phyloP scores from a whole-genome alignment of 179 eudicot species.

The Spergularia azorica region DNA sequence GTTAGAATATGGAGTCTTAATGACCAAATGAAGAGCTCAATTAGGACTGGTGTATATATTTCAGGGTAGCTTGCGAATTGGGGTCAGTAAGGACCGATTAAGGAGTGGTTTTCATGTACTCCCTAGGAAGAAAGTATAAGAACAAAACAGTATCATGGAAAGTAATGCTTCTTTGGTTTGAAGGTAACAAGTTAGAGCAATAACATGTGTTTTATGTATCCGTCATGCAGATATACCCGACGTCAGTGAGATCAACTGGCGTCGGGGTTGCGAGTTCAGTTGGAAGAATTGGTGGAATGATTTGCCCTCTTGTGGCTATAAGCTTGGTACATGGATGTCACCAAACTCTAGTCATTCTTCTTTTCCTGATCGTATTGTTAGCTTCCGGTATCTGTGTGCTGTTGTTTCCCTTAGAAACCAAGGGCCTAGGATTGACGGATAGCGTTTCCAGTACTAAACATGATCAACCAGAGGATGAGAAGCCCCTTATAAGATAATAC shows the following conservation, averaged over 20 bases:
- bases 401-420: slow-evolving; percentile 65
- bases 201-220: neutral
- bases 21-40: too few species aligned
- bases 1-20: too few species aligned
- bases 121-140: too few species aligned
- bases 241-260: slow-evolving; percentile 70
- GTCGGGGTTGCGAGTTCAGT: slow-evolving; percentile 70
- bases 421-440: slow-evolving; percentile 50
- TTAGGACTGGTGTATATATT: too few species aligned
- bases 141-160: slow-evolving; percentile 32
- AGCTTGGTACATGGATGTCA: slow-evolving; percentile 59
- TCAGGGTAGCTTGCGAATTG: too few species aligned
- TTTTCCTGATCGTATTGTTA: slow-evolving; percentile 46
- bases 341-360: slow-evolving; percentile 42
- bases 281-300: slow-evolving; percentile 75
- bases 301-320: slow-evolving; percentile 68
- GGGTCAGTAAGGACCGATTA: too few species aligned
- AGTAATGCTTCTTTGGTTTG: slow-evolving; percentile 46
- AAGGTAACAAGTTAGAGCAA: neutral
- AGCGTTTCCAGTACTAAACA: slow-evolving; percentile 27
- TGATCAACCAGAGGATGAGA: slow-evolving; percentile 14
- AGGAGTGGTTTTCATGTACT: too few species aligned
- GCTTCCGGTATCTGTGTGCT: slow-evolving; percentile 43
- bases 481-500: neutral
- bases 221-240: slow-evolving; percentile 64